A percentile compares a stretch with the other conserved stretches of the same genome.
Conservation (phyloP, 1,284 basidiomycete genomes). For the Kwoniella shivajii region DNA sequence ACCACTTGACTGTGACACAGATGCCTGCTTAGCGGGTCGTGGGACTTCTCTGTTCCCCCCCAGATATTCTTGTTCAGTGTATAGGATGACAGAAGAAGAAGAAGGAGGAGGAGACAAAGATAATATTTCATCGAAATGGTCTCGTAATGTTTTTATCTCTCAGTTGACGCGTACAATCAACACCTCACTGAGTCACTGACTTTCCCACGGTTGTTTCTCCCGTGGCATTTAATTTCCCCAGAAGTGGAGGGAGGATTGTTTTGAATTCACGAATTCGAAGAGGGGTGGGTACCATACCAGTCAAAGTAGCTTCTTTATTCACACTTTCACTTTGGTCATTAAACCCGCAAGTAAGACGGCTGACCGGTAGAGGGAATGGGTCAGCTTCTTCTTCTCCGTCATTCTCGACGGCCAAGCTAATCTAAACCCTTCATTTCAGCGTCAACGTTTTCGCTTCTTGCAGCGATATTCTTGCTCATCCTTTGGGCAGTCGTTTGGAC, state of each 20-base stretch:
- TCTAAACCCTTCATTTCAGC: background rate
- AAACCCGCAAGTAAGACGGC: background rate
- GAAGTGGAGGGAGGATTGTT: slow-evolving; percentile 9
- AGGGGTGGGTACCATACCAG: too few relatives aligned
- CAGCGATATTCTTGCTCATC: slow-evolving; percentile 60
- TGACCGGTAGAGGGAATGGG: background rate
- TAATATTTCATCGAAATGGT: background rate
- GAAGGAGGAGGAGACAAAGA: background rate
- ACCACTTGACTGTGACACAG: too few relatives aligned
- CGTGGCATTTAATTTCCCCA: background rate
- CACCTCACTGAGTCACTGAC: background rate
- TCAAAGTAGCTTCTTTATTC: too few relatives aligned
- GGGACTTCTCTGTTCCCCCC: too few relatives aligned
- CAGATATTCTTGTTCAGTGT: background rate
- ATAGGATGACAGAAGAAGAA: background rate
- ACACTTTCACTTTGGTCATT: slow-evolving; percentile 7
- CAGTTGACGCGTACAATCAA: background rate
- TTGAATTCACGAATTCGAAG: too few relatives aligned
- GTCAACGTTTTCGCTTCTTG: slow-evolving; percentile 21
- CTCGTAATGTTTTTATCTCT: slow-evolving; percentile 6
- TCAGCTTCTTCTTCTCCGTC: background rate
- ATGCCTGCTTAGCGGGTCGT: too few relatives aligned
- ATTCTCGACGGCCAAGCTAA: background rate
- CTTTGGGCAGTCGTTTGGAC: slow-evolving; percentile 77
- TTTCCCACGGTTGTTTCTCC: background rate